Percentiles rank a stretch among this genome's conserved stretches.
Evolutionary conservation across 1,139 yeast species (phyloP).

Genomic region (Geotrichum aggregatum): DNA sequence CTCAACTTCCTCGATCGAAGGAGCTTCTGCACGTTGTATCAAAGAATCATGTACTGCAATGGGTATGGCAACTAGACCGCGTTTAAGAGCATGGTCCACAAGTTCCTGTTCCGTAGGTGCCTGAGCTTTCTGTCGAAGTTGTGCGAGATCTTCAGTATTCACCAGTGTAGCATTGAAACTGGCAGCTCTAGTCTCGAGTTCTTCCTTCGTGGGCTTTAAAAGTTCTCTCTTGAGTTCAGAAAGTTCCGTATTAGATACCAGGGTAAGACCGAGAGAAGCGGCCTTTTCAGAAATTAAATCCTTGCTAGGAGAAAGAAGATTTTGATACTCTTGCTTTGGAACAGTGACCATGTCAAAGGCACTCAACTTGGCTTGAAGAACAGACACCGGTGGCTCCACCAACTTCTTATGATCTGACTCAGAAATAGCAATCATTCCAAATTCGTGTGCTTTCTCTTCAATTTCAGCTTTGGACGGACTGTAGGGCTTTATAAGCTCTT

Average conservation of each 20-base stretch:
- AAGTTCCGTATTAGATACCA: constrained; percentile 36
- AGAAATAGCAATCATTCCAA: constrained; percentile 15
- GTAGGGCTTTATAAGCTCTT: constrained; percentile 27
- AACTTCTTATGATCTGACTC: constrained; percentile 16
- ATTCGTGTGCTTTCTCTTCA: constrained; percentile 26
- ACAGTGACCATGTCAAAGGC: constrained; percentile 13
- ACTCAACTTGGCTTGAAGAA: constrained; percentile 13
- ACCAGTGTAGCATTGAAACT: constrained; percentile 37
- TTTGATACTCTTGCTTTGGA: constrained; percentile 35
- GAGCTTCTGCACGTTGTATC: constrained; percentile 20
- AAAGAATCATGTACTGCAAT: constrained; percentile 20
- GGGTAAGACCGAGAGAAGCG: constrained; percentile 38
- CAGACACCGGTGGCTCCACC: constrained; percentile 33
- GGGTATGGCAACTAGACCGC: constrained; percentile 36
- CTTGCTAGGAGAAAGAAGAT: constrained; percentile 10
- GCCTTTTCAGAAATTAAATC: constrained; percentile 10
- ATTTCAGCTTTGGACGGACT: constrained; percentile 28
- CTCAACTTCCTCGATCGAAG: constrained; percentile 16
- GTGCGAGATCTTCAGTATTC: constrained; percentile 34
- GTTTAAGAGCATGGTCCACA: constrained; percentile 25
- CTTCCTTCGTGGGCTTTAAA: constrained; percentile 11
- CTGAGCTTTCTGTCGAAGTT: constrained; percentile 21
- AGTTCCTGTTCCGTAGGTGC: constrained; percentile 36
- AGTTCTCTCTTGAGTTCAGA: constrained; percentile 10
- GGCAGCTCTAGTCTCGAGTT: constrained; percentile 36